These are phyloP conservation scores for Auricularia cornea DNA, from an alignment of 768 basidiomycete species.

Conservation along the genomic window DNA sequence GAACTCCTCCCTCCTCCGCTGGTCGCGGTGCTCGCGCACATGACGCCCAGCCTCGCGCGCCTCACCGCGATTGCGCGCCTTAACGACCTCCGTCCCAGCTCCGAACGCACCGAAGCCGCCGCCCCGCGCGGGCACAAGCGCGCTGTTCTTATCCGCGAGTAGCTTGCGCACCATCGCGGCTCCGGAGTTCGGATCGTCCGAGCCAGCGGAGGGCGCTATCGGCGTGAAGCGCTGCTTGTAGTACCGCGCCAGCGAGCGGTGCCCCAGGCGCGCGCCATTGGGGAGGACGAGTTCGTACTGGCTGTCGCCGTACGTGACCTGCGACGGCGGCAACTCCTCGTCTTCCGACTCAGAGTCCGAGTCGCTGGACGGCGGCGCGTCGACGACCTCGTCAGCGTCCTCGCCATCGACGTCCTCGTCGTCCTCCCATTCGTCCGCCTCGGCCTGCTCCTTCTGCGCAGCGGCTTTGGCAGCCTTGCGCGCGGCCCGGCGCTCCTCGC, in stretches of 20 bases:
- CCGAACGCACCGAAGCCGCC: constrained; percentile 80
- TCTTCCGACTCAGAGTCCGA: constrained; percentile 24
- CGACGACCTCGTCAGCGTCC: constrained; percentile 34
- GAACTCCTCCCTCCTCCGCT: constrained; percentile 69
- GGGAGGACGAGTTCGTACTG: constrained; percentile 85
- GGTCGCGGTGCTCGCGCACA: constrained; percentile 75
- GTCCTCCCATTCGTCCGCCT: constrained; percentile 27
- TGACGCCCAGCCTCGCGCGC: constrained; percentile 87
- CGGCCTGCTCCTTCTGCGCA: constrained; percentile 15
- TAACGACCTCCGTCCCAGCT: constrained; percentile 70
- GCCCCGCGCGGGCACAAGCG: constrained; percentile 74
- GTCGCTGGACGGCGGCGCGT: constrained; percentile 9
- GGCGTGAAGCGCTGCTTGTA: constrained; percentile 72
- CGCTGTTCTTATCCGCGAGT: constrained; percentile 74
- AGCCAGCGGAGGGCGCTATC: constrained; percentile 29
- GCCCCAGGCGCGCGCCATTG: constrained; percentile 86
- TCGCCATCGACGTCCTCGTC: constrained; percentile 23
- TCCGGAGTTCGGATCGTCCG: constrained; percentile 62
- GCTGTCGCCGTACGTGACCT: constrained; percentile 71
- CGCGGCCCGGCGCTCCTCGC: constrained; percentile 7
- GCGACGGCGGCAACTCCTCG: constrained; percentile 40
- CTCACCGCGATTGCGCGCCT: constrained; percentile 90
- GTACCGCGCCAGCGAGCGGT: constrained; percentile 78
- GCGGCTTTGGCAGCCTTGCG: constrained; percentile 6
- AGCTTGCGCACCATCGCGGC: constrained; percentile 69